These are phyloP conservation scores for Dalbergia cultrata DNA, from an alignment of 306 rosid species.

Conservation along the genomic window DNA sequence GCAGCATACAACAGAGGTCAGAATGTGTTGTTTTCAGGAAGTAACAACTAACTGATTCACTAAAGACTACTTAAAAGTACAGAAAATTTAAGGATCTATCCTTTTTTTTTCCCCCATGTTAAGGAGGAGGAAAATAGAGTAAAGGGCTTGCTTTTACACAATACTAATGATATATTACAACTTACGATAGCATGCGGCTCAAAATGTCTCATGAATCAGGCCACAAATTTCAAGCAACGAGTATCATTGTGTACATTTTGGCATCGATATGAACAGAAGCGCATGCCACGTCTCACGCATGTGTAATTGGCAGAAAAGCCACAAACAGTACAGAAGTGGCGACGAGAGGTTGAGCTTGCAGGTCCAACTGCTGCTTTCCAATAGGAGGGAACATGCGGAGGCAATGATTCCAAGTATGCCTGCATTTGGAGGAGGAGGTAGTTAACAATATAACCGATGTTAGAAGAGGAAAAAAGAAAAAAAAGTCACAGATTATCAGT, in stretches of 20 bases:
- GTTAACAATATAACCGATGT: background rate
- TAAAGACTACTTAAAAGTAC: background rate
- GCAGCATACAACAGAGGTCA: conserved; percentile 30
- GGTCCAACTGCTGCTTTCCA: conserved; percentile 95
- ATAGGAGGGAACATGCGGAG: conserved; percentile 85
- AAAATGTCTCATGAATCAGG: conserved; percentile 55
- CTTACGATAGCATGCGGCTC: background rate
- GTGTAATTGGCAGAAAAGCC: conserved; percentile 85
- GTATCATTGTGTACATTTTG: conserved; percentile 97
- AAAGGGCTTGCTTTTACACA: conserved; percentile 33
- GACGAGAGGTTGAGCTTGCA: conserved; percentile 84
- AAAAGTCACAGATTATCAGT: background rate
- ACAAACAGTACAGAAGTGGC: conserved; percentile 89
- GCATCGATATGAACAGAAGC: conserved; percentile 85
- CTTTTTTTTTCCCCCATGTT: no score
- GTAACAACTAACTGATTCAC: conserved; percentile 13
- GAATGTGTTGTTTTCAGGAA: conserved; percentile 33
- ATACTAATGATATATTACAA: background rate
- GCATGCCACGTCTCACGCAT: conserved; percentile 90
- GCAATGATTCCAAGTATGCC: conserved; percentile 86
- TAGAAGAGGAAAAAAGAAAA: no score
- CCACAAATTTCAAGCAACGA: conserved; percentile 94
- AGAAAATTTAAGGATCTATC: background rate
- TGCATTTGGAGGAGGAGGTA: conserved; percentile 41
- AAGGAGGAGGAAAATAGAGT: background rate